A percentile compares a stretch with the other conserved stretches of the same genome.
phyloP scores from a whole-genome alignment of 805 yeast species.

The Tanozyma kutaoensis region DNA sequence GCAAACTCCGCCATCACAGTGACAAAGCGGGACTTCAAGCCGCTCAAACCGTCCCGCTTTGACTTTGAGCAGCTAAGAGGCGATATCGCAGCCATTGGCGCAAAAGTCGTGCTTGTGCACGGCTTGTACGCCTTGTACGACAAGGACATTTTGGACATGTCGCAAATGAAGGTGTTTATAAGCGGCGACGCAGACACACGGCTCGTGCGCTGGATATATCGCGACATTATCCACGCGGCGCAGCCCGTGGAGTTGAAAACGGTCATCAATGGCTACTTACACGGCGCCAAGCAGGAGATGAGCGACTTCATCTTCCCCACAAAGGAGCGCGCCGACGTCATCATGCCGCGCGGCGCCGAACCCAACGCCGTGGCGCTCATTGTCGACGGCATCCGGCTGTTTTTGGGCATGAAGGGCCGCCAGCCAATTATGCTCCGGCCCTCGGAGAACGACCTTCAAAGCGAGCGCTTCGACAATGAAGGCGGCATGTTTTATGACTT shows the following conservation, averaged over 20 bases:
- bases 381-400: constrained; percentile 47
- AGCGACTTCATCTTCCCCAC: constrained; percentile 53
- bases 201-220: constrained; percentile 61
- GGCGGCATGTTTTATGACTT: constrained; percentile 32
- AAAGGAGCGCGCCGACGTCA: constrained; percentile 59
- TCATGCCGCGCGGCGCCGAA: constrained; percentile 62
- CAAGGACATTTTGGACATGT: constrained; percentile 35
- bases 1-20: constrained; percentile 17
- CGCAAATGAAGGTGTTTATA: constrained; percentile 59
- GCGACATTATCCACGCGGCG: constrained; percentile 25
- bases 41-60: constrained; percentile 28
- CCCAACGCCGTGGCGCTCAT: constrained; percentile 41
- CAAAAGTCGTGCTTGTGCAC: constrained; percentile 32
- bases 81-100: background rate
- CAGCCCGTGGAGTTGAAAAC: constrained; percentile 3
- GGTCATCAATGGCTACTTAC: constrained; percentile 36
- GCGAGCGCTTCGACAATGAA: constrained; percentile 23
- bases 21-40: constrained; percentile 5
- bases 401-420: constrained; percentile 6
- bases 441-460: constrained; percentile 8
- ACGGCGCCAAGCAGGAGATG: constrained; percentile 52
- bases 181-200: constrained; percentile 81
- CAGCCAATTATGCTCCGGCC: constrained; percentile 18
- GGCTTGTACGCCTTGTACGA: constrained; percentile 77
- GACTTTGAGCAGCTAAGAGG: constrained; percentile 11